Evolutionary conservation across 768 basidiomycete genomes (phyloP), one percentile per base, ranked within the genome.

Genomic region (Auricularia cornea): DNA sequence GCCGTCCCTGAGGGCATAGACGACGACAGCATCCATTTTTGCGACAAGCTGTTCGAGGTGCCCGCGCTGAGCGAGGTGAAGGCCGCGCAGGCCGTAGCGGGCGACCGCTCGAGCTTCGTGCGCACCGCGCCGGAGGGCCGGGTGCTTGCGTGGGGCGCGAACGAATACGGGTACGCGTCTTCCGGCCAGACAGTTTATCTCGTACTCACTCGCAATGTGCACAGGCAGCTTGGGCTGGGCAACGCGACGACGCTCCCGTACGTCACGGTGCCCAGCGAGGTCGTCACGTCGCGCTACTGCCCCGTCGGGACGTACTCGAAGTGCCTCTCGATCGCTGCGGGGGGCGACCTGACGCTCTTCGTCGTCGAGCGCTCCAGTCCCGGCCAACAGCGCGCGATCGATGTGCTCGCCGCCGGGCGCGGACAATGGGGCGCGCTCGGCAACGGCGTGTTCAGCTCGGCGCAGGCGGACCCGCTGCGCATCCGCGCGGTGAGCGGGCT

Each of bases 81-180:
- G 28, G 77, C 90, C 52, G 81, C 79, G 23, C 87, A 92, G 72
- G 78, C 93, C 52, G 85, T 86, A 31, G 83, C 92, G 29, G 92
- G 92, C 2, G 78, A 79, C 41, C 80, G 85, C 62, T 86, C 82
- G 57, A 93, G 89, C 68, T 92, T 91, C 69, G 87, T 81, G 11
- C 78, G 85, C 29, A 92, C 92, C 0, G 61, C 52, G 59, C 68
- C 74, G 5, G 74, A 78, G 2, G 94, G 93, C 2, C 79, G 85
- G 61, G 89, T 95, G 11, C 81, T 98, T 23, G 92, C 86, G 0
- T 96, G 90, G 85, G 94, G 94, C 54, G 91, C 91, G 1, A 96
- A 97, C 71, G 87, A 90, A 66, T 88, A 81, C 68, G 93, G 93
- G 89, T 89, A 67, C 60, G 81, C 65, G 8, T 26, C 16, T 20